Conservation (phyloP, 2,329 filamentous ascomycete species). For the Podosphaera xanthii region DNA sequence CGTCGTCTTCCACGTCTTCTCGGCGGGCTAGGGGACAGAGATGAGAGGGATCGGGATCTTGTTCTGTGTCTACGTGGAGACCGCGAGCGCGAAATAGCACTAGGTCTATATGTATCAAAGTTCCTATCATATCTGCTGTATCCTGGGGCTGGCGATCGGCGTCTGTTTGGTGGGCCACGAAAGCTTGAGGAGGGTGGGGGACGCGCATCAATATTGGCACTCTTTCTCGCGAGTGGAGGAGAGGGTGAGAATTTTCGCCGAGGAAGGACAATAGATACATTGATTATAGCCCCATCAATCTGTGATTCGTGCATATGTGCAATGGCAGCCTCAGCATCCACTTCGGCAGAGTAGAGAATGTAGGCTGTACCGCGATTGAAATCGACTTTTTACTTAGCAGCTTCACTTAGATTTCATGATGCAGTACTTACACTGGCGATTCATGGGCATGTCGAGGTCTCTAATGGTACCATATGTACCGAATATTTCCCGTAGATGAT, state of each 20-base stretch:
- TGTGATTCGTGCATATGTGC: slow-evolving; percentile 97
- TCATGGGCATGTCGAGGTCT: slow-evolving; percentile 77
- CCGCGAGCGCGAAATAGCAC: slow-evolving; percentile 20
- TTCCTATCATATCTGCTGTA: slow-evolving; percentile 13
- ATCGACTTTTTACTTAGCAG: slow-evolving; percentile 35
- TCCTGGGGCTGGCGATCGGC: slow-evolving; percentile 10
- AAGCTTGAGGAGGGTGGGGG: slow-evolving; percentile 9
- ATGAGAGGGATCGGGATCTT: slow-evolving; percentile 19
- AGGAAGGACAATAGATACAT: slow-evolving; percentile 17
- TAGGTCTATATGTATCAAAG: slow-evolving; percentile 17
- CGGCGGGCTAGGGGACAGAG: slow-evolving; percentile 18
- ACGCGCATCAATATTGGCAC: slow-evolving; percentile 34
- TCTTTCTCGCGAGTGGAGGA: slow-evolving; percentile 47
- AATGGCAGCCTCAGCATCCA: slow-evolving; percentile 70
- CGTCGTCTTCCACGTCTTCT: slow-evolving; percentile 12
- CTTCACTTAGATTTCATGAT: neutral
- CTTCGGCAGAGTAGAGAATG: slow-evolving; percentile 56
- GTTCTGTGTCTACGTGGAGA: slow-evolving; percentile 19
- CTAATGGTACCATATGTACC: slow-evolving; percentile 66
- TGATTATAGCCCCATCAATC: slow-evolving; percentile 17
- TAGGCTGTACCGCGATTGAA: slow-evolving; percentile 88
- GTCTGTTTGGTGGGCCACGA: slow-evolving; percentile 10
- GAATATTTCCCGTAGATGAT: slow-evolving; percentile 80
- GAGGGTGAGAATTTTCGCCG: slow-evolving; percentile 48
- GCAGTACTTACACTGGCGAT: slow-evolving; percentile 47